Evolutionary conservation across 768 basidiomycete species (phyloP).

Genomic region (Leccinum boreale): DNA sequence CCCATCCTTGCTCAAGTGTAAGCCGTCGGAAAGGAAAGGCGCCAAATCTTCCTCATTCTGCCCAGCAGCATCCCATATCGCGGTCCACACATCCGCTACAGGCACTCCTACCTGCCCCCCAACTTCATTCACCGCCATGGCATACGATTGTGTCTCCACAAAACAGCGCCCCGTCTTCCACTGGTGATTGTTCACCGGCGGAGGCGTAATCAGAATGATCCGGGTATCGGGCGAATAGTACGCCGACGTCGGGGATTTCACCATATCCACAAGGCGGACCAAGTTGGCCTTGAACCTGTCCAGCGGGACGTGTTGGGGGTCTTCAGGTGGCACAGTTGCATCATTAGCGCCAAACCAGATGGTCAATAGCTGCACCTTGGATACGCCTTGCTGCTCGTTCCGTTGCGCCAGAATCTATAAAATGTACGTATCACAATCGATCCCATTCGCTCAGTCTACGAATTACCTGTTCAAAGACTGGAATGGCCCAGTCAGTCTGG

Average conservation of each 20-base stretch:
- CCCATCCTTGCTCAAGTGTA: conserved; percentile 75
- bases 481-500: conserved; percentile 83
- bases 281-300: conserved; percentile 64
- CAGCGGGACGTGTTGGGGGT: conserved; percentile 77
- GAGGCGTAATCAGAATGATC: conserved; percentile 80
- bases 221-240: conserved; percentile 70
- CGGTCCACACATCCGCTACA: conserved; percentile 72
- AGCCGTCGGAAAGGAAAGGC: conserved; percentile 64
- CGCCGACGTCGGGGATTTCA: conserved; percentile 58
- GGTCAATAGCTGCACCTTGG: conserved; percentile 67
- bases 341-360: conserved; percentile 95
- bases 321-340: conserved; percentile 54
- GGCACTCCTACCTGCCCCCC: conserved; percentile 53
- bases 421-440: neutral
- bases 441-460: neutral
- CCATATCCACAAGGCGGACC: conserved; percentile 53
- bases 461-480: conserved; percentile 69
- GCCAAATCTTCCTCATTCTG: conserved; percentile 50
- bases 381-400: conserved; percentile 43
- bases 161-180: conserved; percentile 51
- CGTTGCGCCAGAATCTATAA: conserved; percentile 57
- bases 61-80: conserved; percentile 72
- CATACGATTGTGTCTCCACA: conserved; percentile 62
- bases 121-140: conserved; percentile 63
- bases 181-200: conserved; percentile 71